These are phyloP conservation scores for Lentinula aciculospora DNA, from an alignment of 768 basidiomycete species.

Conservation along the genomic window DNA sequence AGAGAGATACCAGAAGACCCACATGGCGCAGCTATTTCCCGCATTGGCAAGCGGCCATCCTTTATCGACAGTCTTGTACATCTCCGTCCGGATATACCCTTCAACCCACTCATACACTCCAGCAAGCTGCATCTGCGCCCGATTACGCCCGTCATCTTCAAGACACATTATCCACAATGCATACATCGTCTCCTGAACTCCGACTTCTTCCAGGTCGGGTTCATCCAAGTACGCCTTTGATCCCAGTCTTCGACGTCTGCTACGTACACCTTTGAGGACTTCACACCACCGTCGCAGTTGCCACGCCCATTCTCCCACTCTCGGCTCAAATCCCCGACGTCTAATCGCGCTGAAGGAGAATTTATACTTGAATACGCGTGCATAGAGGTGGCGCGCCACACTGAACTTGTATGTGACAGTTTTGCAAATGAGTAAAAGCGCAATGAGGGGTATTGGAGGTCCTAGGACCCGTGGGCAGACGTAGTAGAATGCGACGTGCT, in stretches of 20 bases:
- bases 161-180: conserved; percentile 49
- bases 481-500: conserved; percentile 43
- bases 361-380: conserved; percentile 45
- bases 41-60: conserved; percentile 57
- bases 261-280: conserved; percentile 34
- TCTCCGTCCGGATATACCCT: conserved; percentile 33
- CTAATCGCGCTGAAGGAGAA: conserved; percentile 50
- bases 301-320: conserved; percentile 22
- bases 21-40: conserved; percentile 48
- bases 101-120: conserved; percentile 43
- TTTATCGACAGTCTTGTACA: conserved; percentile 34
- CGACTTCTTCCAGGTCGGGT: conserved; percentile 20
- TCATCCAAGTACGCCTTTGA: conserved; percentile 17
- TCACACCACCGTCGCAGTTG: conserved; percentile 30
- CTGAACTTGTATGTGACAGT: conserved; percentile 31
- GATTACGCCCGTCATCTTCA: conserved; percentile 67
- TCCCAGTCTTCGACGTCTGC: conserved; percentile 20
- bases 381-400: conserved; percentile 35
- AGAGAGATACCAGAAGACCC: conserved; percentile 60
- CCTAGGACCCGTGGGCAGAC: conserved; percentile 33
- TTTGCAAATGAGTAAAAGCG: conserved; percentile 42
- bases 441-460: conserved; percentile 40
- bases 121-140: conserved; percentile 47
- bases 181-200: conserved; percentile 32
- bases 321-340: conserved; percentile 42